These are phyloP conservation scores for Diutina neorugosa DNA, from an alignment of 1,139 yeast species.

Conservation along the genomic window DNA sequence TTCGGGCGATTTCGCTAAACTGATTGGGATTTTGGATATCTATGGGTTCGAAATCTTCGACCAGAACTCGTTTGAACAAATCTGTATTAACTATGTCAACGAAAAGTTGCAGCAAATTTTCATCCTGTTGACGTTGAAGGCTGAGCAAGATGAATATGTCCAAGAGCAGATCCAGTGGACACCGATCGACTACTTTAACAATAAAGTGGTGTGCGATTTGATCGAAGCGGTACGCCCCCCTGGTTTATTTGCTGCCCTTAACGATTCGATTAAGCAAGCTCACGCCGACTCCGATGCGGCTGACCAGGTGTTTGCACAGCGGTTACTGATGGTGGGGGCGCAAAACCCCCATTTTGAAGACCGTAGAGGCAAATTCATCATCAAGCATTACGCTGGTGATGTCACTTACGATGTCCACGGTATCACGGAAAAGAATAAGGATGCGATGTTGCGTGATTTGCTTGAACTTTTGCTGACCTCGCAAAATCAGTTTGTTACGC, in stretches of 20 bases:
- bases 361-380: conserved; percentile 76
- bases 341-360: conserved; percentile 81
- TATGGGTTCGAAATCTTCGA: conserved; percentile 98
- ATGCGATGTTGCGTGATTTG: conserved; percentile 81
- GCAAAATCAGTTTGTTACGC: conserved; percentile 48
- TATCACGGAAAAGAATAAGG: conserved; percentile 97
- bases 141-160: conserved; percentile 96
- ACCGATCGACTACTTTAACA: conserved; percentile 92
- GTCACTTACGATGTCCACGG: conserved; percentile 84
- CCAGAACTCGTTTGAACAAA: conserved; percentile 91
- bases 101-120: conserved; percentile 96
- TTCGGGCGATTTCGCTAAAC: conserved; percentile 31
- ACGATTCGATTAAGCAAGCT: conserved; percentile 96
- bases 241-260: conserved; percentile 91
- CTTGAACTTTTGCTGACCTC: conserved; percentile 69
- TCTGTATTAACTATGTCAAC: conserved; percentile 93
- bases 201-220: conserved; percentile 92
- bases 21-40: conserved; percentile 92
- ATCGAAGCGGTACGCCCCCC: conserved; percentile 94
- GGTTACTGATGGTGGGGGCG: conserved; percentile 72
- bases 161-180: conserved; percentile 96
- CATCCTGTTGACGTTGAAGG: conserved; percentile 86
- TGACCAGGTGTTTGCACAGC: conserved; percentile 90
- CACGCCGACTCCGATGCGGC: conserved; percentile 97
- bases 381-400: conserved; percentile 98